A percentile compares a stretch with the other conserved stretches of the same genome.
Conservation (phyloP, 441 rosid species). For the Adansonia grandidieri region DNA sequence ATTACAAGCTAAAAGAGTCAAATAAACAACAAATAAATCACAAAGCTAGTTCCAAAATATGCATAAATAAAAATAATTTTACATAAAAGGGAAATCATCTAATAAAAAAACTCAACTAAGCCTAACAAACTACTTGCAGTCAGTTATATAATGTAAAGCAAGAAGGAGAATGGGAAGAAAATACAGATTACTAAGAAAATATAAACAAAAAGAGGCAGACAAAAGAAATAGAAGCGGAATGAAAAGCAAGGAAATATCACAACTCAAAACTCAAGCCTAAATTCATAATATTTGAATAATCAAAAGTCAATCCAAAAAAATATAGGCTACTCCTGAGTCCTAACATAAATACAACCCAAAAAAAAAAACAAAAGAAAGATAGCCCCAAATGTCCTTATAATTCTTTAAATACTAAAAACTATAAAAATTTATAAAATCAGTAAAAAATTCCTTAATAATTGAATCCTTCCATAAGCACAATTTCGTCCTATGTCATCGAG, state of each 20-base stretch:
- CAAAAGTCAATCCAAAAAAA: too few relatives aligned
- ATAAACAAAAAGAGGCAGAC: not conserved
- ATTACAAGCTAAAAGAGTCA: not conserved
- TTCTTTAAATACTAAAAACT: not conserved
- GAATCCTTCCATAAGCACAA: slow-evolving; percentile 1
- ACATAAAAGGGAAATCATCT: slow-evolving; percentile 3
- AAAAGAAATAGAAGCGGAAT: not conserved
- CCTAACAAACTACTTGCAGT: not conserved
- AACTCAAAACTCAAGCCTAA: not conserved
- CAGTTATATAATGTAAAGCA: not conserved
- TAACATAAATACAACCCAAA: too few relatives aligned
- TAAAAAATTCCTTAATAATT: not conserved
- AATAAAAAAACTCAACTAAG: not conserved
- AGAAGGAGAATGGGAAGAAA: not conserved
- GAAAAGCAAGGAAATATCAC: not conserved
- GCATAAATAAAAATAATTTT: not conserved
- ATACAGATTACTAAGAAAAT: not conserved
- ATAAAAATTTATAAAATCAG: not conserved
- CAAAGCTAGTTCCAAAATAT: too few relatives aligned
- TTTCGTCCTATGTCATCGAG: not conserved
- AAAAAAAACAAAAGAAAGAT: too few relatives aligned
- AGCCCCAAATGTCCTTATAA: not conserved
- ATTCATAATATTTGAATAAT: not conserved
- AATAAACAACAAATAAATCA: not conserved
- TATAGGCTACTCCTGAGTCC: too few relatives aligned